phyloP scores from a whole-genome alignment of 2,329 filamentous ascomycete genomes.

The Domatiomyces catenatus region DNA sequence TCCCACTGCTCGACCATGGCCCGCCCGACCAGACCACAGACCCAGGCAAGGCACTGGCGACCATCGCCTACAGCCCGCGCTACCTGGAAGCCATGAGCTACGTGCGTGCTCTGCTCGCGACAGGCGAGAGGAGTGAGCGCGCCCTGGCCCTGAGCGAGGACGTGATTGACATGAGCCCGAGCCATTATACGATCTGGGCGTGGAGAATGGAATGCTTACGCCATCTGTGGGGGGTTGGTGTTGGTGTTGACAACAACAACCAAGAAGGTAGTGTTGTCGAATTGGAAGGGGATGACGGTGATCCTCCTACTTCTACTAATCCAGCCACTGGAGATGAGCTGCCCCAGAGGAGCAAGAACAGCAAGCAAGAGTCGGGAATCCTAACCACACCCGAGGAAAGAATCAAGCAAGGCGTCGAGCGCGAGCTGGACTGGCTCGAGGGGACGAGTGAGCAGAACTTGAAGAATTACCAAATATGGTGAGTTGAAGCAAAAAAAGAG shows the following conservation, averaged over 20 bases:
- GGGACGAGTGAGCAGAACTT: constrained; percentile 64
- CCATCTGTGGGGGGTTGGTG: constrained; percentile 21
- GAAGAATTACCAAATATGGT: constrained; percentile 99
- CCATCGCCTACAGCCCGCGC: constrained; percentile 77
- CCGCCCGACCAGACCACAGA: constrained; percentile 9
- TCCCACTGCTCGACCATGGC: constrained; percentile 68
- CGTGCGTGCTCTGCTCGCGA: constrained; percentile 82
- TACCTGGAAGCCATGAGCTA: constrained; percentile 90
- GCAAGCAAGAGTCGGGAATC: too few relatives aligned
- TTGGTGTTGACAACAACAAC: background rate
- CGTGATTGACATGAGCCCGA: constrained; percentile 84
- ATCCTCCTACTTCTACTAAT: background rate
- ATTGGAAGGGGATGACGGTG: background rate
- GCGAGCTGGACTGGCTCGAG: constrained; percentile 75
- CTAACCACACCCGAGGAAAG: constrained; percentile 30
- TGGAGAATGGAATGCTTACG: constrained; percentile 73
- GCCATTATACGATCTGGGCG: constrained; percentile 97
- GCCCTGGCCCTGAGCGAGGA: constrained; percentile 70
- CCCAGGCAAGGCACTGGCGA: constrained; percentile 53
- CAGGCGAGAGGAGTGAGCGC: constrained; percentile 65
- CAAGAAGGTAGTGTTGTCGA: background rate
- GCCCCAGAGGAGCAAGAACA: background rate
- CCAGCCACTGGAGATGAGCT: background rate
- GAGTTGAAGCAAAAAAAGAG: background rate
- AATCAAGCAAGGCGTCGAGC: constrained; percentile 34